phyloP scores from a whole-genome alignment of 129 eudicot genomes.

The Tagetes erecta region DNA sequence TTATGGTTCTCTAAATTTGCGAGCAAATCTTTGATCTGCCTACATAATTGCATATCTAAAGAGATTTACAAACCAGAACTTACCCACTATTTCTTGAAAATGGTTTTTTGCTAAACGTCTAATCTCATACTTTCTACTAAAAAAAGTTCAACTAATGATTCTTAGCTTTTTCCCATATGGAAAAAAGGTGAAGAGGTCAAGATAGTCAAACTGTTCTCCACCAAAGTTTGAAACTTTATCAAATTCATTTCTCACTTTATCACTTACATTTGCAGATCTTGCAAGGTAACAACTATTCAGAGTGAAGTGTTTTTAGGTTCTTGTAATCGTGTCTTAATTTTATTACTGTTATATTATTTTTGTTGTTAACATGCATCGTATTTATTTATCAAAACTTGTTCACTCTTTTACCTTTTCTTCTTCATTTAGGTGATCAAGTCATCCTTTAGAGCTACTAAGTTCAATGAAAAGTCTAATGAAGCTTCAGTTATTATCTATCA shows the following conservation, averaged over 20 bases:
- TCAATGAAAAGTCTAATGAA: constrained; percentile 16
- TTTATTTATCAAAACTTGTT: background rate
- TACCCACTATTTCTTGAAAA: constrained; percentile 6
- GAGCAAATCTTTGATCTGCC: constrained; percentile 9
- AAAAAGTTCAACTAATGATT: constrained; percentile 32
- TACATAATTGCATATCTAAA: constrained; percentile 13
- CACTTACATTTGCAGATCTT: constrained; percentile 29
- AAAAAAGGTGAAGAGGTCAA: constrained; percentile 19
- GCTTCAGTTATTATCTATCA: constrained; percentile 38
- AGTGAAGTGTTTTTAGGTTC: background rate
- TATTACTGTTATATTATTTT: constrained; percentile 17
- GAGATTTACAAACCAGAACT: constrained; percentile 1
- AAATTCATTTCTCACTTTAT: constrained; percentile 19
- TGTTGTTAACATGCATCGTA: background rate
- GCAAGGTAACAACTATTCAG: constrained; percentile 29
- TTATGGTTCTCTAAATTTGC: constrained; percentile 24
- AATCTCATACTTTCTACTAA: constrained; percentile 21
- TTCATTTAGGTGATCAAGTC: constrained; percentile 42
- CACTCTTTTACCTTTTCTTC: constrained; percentile 1
- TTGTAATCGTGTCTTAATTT: background rate
- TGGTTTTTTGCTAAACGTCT: constrained; percentile 7
- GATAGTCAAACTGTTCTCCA: constrained; percentile 14
- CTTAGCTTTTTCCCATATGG: constrained; percentile 32
- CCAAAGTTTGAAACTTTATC: constrained; percentile 27
- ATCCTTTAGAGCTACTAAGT: constrained; percentile 11